These are phyloP conservation scores for Ogataea siamensis DNA, from an alignment of 805 yeast species.

Conservation along the genomic window DNA sequence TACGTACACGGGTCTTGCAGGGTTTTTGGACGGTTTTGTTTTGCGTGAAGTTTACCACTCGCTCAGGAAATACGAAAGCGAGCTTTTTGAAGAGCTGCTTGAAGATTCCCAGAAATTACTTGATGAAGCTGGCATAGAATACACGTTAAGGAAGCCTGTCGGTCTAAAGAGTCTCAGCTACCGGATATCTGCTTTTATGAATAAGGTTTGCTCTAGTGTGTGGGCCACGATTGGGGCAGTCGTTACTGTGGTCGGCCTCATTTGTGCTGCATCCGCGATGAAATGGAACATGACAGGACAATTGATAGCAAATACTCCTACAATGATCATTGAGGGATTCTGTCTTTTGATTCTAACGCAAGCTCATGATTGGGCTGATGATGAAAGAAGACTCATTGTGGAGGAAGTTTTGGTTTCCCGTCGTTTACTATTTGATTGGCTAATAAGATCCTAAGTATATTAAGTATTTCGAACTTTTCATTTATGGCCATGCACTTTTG, in stretches of 20 bases:
- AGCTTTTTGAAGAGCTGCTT: not conserved
- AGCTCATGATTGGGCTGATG: not conserved
- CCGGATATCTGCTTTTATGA: not conserved
- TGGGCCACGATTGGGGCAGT: not conserved
- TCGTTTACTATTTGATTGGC: too few relatives aligned
- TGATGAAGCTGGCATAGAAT: not conserved
- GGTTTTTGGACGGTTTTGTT: not conserved
- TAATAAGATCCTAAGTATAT: too few relatives aligned
- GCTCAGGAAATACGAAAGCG: not conserved
- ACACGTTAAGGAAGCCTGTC: not conserved
- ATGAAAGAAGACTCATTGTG: not conserved
- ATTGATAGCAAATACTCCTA: not conserved
- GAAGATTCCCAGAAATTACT: not conserved
- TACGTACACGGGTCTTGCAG: not conserved
- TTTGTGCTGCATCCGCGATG: not conserved
- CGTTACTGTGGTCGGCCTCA: not conserved
- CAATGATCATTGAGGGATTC: not conserved
- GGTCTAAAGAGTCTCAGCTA: not conserved
- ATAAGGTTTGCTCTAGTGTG: not conserved
- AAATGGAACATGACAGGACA: not conserved
- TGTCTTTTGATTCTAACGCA: not conserved
- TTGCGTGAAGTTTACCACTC: not conserved
- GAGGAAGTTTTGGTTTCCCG: too few relatives aligned
- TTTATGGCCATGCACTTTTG: too few relatives aligned
- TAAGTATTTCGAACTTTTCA: too few relatives aligned